Base-by-base conservation (phyloP, 2,329 filamentous ascomycete species). In the Monascus ruber region DNA sequence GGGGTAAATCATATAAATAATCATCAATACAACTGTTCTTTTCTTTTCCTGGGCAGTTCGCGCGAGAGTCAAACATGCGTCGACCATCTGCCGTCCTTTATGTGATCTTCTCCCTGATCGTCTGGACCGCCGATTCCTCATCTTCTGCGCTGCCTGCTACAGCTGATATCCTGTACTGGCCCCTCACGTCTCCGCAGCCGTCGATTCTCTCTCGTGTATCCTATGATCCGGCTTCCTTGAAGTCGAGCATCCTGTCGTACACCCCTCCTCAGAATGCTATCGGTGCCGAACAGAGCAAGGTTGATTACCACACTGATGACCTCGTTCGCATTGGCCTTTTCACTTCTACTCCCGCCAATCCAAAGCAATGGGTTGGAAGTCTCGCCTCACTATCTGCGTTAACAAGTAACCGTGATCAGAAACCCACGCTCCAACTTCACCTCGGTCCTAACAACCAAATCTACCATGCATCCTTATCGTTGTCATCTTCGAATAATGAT, bases 271-370 rank as follows among this genome's bases (percentile, higher is more conserved):
- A 34, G 5, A 26, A 46, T 2, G 39, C 24, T 24, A 41, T 29
- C 35, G 26, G 31, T 27, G 27, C 41, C 11, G 37, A 38, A 26
- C 45, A 42, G 35, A 49, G 35, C 32, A 40, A 31, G 17, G 17
- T 17, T 17, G 17, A 17, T 17, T 17, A 17, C 17, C 17, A 17
- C 3, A 60, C 70, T 48, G 61, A 69, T 39, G 66, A 69, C 51
- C 70, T 77, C 46, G 59, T 74, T 34, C 68, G 72, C 31, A 61
- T 77, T 5, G 73, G 72, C 42, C 67, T 74, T 28, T 71, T 65
- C 49, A 74, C 50, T 31, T 47, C 47, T 17, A 57, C 54, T 1
- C 42, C 52, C 1, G 46, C 52, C 25, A 56, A 55, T 34, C 36
- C 52, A 10, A 60, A 56, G 37, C 56, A 62, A 52, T 66, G 62